phyloP scores from a whole-genome alignment of 1,139 yeast species.

The Kodamaea anthophila region DNA sequence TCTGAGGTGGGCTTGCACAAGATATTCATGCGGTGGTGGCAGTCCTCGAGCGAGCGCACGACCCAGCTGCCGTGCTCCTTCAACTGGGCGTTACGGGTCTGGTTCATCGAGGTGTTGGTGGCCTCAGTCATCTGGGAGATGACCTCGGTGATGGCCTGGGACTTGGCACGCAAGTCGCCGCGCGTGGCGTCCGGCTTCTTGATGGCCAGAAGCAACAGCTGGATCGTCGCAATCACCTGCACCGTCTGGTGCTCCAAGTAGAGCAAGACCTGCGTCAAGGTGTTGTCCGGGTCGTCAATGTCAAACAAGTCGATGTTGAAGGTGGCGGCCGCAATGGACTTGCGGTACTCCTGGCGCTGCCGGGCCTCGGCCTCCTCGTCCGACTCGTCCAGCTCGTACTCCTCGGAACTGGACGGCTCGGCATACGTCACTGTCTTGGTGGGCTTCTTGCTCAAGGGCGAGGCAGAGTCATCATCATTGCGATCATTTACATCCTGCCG shows the following conservation, averaged over 20 bases:
- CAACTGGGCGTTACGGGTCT: conserved; percentile 73
- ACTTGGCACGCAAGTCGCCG: conserved; percentile 66
- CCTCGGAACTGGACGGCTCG: conserved; percentile 4
- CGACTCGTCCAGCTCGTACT: conserved; percentile 13
- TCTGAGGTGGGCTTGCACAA: conserved; percentile 47
- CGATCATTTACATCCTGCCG: conserved; percentile 4
- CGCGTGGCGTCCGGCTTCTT: conserved; percentile 72
- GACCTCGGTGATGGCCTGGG: conserved; percentile 67
- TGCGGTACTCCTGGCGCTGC: conserved; percentile 43
- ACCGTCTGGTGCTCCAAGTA: conserved; percentile 93
- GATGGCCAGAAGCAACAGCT: conserved; percentile 68
- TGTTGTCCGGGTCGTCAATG: conserved; percentile 81
- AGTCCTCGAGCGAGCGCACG: conserved; percentile 77
- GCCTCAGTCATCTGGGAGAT: conserved; percentile 88
- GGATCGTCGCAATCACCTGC: conserved; percentile 85
- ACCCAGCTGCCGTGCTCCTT: conserved; percentile 92
- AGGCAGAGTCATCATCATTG: conserved; percentile 4
- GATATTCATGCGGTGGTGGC: conserved; percentile 70
- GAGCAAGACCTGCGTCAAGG: conserved; percentile 74
- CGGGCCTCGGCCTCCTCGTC: conserved; percentile 27
- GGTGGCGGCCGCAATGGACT: conserved; percentile 48
- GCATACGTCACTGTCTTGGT: conserved; percentile 13
- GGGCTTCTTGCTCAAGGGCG: conserved; percentile 6
- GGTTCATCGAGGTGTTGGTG: conserved; percentile 82
- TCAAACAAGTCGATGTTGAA: conserved; percentile 72